phyloP scores from a whole-genome alignment of 2,329 filamentous ascomycete genomes.

The Colletotrichum cereale region DNA sequence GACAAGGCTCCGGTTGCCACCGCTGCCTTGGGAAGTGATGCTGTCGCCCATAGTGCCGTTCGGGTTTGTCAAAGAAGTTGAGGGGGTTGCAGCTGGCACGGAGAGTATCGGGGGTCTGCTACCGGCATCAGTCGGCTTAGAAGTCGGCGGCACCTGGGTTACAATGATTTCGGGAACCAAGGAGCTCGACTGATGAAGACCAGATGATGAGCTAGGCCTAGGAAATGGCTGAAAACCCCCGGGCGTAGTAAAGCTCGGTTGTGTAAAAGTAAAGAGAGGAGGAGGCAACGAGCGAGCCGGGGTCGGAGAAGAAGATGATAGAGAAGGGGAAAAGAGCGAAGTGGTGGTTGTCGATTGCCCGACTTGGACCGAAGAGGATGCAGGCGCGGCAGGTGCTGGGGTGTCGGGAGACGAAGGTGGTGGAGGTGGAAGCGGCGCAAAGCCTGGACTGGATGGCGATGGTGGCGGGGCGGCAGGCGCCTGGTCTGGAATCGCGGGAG shows the following conservation, averaged over 20 bases:
- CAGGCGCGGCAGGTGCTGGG: background rate
- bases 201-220: constrained; percentile 2
- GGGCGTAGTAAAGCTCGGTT: background rate
- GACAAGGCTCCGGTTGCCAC: constrained; percentile 57
- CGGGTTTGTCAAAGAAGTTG: constrained; percentile 24
- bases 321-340: background rate
- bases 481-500: constrained; percentile 12
- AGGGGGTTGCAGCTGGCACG: constrained; percentile 31
- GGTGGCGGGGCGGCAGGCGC: constrained; percentile 17
- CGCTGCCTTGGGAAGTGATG: constrained; percentile 24
- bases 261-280: constrained; percentile 8
- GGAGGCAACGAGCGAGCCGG: constrained; percentile 3
- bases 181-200: constrained; percentile 24
- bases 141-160: background rate
- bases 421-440: constrained; percentile 3
- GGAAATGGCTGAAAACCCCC: constrained; percentile 9
- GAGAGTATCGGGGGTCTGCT: background rate
- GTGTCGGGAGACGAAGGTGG: constrained; percentile 5
- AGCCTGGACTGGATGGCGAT: background rate
- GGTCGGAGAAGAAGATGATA: constrained; percentile 13
- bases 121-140: constrained; percentile 34
- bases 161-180: background rate
- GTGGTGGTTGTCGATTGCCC: constrained; percentile 13
- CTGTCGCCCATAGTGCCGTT: constrained; percentile 29
- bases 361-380: constrained; percentile 5